A percentile compares a stretch with the other conserved stretches of the same genome.
These are phyloP conservation scores for Glarea lozoyensis DNA, from an alignment of 495 filamentous ascomycete genomes.

Conservation along the genomic window DNA sequence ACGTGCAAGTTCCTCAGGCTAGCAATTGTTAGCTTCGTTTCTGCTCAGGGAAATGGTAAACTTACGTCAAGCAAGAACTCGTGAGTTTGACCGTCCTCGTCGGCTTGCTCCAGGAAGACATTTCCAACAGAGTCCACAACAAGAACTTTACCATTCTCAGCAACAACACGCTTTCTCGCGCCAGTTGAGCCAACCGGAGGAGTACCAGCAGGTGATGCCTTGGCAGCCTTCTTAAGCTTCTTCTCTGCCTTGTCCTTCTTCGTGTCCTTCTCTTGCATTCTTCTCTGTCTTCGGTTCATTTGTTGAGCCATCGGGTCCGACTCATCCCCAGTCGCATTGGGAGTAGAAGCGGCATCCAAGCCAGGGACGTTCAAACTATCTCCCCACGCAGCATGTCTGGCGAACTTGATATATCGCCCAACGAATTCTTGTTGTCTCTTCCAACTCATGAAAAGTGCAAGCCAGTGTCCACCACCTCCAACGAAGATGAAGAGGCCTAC, in stretches of 20 bases:
- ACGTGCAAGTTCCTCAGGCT: constrained; percentile 54
- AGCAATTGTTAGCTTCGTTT: constrained; percentile 8
- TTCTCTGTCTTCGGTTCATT: constrained; percentile 80
- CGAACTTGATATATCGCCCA: constrained; percentile 82
- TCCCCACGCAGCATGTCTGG: constrained; percentile 82
- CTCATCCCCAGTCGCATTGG: constrained; percentile 33
- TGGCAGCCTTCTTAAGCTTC: constrained; percentile 35
- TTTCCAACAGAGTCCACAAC: constrained; percentile 88
- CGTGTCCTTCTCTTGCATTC: constrained; percentile 74
- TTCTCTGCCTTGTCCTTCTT: constrained; percentile 49
- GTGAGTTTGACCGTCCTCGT: constrained; percentile 70
- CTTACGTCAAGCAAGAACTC: constrained; percentile 80
- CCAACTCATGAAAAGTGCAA: constrained; percentile 73
- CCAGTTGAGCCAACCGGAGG: constrained; percentile 45
- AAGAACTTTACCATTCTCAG: constrained; percentile 89
- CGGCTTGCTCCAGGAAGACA: constrained; percentile 84
- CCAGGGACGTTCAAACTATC: constrained; percentile 64
- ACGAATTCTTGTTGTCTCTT: constrained; percentile 86
- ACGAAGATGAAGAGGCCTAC: constrained; percentile 74
- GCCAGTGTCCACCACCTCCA: constrained; percentile 80
- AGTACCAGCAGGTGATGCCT: constrained; percentile 36
- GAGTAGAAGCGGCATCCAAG: constrained; percentile 39
- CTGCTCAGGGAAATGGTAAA: constrained; percentile 6
- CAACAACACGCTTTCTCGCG: constrained; percentile 72
- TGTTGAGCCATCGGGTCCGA: constrained; percentile 33